Conservation (phyloP, 768 basidiomycete genomes). For the Russula griseocarnosa region DNA sequence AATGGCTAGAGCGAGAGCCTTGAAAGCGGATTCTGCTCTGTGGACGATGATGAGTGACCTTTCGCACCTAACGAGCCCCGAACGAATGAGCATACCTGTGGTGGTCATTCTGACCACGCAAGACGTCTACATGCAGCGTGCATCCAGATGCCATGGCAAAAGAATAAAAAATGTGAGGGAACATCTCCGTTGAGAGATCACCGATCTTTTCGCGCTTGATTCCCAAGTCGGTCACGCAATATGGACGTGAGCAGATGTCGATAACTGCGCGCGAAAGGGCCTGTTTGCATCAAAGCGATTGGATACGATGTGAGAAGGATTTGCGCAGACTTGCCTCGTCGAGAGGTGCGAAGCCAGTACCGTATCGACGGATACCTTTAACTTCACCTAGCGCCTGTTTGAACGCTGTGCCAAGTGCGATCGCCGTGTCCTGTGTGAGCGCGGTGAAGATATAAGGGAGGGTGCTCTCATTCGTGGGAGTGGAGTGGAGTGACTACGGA, state of each 20-base stretch:
- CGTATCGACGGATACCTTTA: conserved; percentile 90
- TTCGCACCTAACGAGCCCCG: background rate
- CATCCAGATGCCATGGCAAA: conserved; percentile 96
- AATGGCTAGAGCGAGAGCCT: conserved; percentile 93
- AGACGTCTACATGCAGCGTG: conserved; percentile 90
- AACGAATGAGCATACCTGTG: conserved; percentile 62
- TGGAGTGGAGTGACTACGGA: too few relatives aligned
- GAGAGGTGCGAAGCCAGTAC: conserved; percentile 92
- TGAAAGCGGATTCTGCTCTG: conserved; percentile 97
- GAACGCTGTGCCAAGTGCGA: conserved; percentile 85
- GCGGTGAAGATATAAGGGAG: conserved; percentile 5
- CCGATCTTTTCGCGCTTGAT: conserved; percentile 88
- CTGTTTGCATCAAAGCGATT: conserved; percentile 40
- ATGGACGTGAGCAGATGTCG: conserved; percentile 96
- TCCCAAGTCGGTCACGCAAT: conserved; percentile 88
- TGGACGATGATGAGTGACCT: conserved; percentile 1
- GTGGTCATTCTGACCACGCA: conserved; percentile 96
- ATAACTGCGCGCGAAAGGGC: conserved; percentile 94
- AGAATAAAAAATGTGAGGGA: conserved; percentile 95
- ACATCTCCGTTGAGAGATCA: conserved; percentile 96
- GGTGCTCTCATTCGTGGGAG: background rate
- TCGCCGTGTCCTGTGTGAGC: conserved; percentile 77
- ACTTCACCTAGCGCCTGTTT: conserved; percentile 94
- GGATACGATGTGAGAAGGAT: conserved; percentile 3
- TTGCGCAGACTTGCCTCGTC: conserved; percentile 67